Evolutionary conservation across 2,329 filamentous ascomycete genomes (phyloP).

Genomic region (Trichoderma polysporum): DNA sequence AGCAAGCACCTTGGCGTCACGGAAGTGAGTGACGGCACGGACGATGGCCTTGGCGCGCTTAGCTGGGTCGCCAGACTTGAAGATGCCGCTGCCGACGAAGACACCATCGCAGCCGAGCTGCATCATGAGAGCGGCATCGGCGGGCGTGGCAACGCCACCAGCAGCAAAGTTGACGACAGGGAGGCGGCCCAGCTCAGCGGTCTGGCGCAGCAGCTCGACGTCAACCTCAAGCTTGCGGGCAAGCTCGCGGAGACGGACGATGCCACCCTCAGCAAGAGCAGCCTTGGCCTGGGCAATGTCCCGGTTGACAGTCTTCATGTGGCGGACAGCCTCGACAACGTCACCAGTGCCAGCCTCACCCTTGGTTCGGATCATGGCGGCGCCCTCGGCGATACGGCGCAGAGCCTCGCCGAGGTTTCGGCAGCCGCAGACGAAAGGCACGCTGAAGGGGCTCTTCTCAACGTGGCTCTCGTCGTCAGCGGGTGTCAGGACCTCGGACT

Average conservation of each 20-base stretch:
- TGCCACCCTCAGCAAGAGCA: constrained; percentile 60
- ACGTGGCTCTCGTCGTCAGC: constrained; percentile 91
- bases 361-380: constrained; percentile 98
- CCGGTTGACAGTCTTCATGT: constrained; percentile 86
- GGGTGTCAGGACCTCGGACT: constrained; percentile 95
- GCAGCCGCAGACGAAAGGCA: constrained; percentile 96
- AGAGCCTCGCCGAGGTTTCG: constrained; percentile 92
- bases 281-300: constrained; percentile 80
- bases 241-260: constrained; percentile 61
- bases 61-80: constrained; percentile 89
- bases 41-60: constrained; percentile 94
- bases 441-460: constrained; percentile 77
- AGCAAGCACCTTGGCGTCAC: constrained; percentile 79
- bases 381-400: constrained; percentile 85
- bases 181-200: constrained; percentile 79
- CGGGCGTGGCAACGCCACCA: constrained; percentile 98
- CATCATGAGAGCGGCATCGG: constrained; percentile 97
- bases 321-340: constrained; percentile 91
- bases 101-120: constrained; percentile 97
- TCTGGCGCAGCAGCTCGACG: constrained; percentile 77
- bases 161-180: constrained; percentile 98
- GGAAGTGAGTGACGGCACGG: constrained; percentile 87
- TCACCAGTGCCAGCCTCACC: constrained; percentile 97
- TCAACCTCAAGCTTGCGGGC: constrained; percentile 81
- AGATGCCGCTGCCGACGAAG: constrained; percentile 95